These are phyloP conservation scores for Taxawa tesnikishii DNA, from an alignment of 2,329 filamentous ascomycete genomes.

Conservation along the genomic window DNA sequence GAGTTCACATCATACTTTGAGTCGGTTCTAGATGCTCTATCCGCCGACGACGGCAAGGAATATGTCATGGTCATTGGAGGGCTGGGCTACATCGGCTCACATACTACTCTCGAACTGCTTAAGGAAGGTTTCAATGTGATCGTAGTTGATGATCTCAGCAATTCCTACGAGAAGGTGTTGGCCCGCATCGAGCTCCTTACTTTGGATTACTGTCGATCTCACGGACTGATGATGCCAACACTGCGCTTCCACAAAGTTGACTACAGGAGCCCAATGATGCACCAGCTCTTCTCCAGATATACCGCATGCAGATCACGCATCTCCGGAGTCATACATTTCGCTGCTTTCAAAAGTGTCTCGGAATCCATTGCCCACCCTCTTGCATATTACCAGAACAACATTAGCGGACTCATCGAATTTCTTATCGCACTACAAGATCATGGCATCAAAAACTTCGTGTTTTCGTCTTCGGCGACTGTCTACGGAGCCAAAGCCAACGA, in stretches of 20 bases:
- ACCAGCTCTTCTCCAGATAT: conserved; percentile 15
- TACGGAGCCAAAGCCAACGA: conserved; percentile 34
- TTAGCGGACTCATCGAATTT: conserved; percentile 50
- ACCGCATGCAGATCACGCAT: conserved; percentile 35
- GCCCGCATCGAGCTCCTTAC: conserved; percentile 23
- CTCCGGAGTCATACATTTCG: conserved; percentile 56
- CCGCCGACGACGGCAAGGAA: too few species aligned
- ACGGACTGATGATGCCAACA: conserved; percentile 29
- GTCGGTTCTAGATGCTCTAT: too few species aligned
- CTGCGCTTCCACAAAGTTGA: conserved; percentile 31
- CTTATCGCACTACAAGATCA: conserved; percentile 44
- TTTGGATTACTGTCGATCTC: conserved; percentile 23
- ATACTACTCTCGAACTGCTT: conserved; percentile 42
- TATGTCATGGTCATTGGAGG: too few species aligned
- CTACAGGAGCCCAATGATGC: conserved; percentile 23
- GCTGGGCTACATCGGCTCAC: conserved; percentile 34
- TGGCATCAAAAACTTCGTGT: too few species aligned
- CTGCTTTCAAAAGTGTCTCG: conserved; percentile 53
- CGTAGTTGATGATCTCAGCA: conserved; percentile 32
- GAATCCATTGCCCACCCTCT: conserved; percentile 51
- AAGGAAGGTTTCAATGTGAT: conserved; percentile 43
- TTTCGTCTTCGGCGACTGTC: conserved; percentile 58
- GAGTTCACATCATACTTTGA: too few species aligned
- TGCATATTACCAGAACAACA: too few species aligned
- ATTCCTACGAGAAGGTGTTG: conserved; percentile 28